These are phyloP conservation scores for Pseudevernia furfuracea DNA, from an alignment of 495 filamentous ascomycete genomes.

Conservation along the genomic window DNA sequence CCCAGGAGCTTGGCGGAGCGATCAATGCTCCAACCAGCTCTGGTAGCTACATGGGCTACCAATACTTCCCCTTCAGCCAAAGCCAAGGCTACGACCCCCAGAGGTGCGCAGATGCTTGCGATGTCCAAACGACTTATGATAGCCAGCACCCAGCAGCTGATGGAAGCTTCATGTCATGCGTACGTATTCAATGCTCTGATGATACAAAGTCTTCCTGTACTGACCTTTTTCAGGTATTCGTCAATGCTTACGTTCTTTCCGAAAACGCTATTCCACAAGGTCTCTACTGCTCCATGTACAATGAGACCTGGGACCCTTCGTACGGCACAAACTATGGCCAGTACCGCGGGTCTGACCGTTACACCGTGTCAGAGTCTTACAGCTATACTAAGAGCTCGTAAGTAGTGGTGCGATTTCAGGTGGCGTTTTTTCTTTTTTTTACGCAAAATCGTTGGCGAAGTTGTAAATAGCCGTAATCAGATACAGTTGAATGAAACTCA, in stretches of 20 bases:
- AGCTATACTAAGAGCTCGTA: slow-evolving; percentile 11
- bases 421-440: background rate
- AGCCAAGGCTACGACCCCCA: slow-evolving; percentile 30
- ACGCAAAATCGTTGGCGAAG: too few species aligned
- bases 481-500: background rate
- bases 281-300: slow-evolving; percentile 27
- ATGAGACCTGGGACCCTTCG: slow-evolving; percentile 17
- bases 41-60: slow-evolving; percentile 34
- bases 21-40: slow-evolving; percentile 37
- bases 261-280: slow-evolving; percentile 34
- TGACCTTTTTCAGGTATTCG: slow-evolving; percentile 32
- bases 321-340: slow-evolving; percentile 25
- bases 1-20: slow-evolving; percentile 30
- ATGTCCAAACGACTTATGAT: slow-evolving; percentile 35
- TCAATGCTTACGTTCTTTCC: slow-evolving; percentile 38
- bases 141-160: slow-evolving; percentile 27
- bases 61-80: slow-evolving; percentile 35
- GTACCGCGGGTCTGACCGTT: slow-evolving; percentile 16
- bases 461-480: background rate
- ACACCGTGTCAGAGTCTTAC: slow-evolving; percentile 16
- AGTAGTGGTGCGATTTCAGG: background rate
- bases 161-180: slow-evolving; percentile 26
- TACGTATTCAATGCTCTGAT: background rate
- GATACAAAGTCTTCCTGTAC: background rate
- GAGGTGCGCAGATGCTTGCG: slow-evolving; percentile 38